Conservation (phyloP, 2,329 filamentous ascomycete genomes). For the Ophiocordyceps polyrhachis-furcata region DNA sequence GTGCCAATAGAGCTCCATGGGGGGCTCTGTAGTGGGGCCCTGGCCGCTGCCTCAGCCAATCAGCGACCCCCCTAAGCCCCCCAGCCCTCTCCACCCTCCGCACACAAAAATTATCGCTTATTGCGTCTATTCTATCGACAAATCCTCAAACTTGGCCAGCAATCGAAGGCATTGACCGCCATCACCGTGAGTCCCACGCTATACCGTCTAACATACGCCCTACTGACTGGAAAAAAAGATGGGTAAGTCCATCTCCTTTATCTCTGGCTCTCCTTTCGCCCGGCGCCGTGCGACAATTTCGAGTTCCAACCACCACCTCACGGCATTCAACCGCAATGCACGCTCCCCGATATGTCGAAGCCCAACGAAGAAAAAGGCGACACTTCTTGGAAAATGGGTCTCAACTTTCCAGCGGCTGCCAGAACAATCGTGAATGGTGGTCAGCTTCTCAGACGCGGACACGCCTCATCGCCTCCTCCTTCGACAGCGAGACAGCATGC, state of each 20-base stretch:
- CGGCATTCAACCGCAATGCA: background rate
- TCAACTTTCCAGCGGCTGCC: background rate
- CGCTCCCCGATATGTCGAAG: background rate
- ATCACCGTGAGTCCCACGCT: slow-evolving; percentile 27
- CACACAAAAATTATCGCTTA: slow-evolving; percentile 23
- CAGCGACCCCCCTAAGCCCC: slow-evolving; percentile 16
- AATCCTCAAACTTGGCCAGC: slow-evolving; percentile 21
- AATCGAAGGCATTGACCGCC: slow-evolving; percentile 25
- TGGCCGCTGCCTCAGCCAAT: slow-evolving; percentile 11
- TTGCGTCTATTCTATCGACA: slow-evolving; percentile 19
- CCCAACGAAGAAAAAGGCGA: background rate
- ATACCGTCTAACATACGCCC: slow-evolving; percentile 4
- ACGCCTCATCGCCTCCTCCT: background rate
- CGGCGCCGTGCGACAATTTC: background rate
- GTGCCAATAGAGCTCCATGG: background rate
- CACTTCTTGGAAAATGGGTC: too few relatives aligned
- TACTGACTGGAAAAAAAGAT: slow-evolving; percentile 30
- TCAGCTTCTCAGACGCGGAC: background rate
- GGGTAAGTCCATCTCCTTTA: slow-evolving; percentile 31
- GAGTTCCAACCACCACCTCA: background rate
- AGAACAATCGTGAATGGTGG: background rate
- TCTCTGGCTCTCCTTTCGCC: slow-evolving; percentile 1
- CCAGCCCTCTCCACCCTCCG: slow-evolving; percentile 20
- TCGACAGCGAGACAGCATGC: background rate
- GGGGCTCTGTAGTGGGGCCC: background rate